phyloP scores from a whole-genome alignment of 2,329 filamentous ascomycete genomes.

The Ophiostoma ips region DNA sequence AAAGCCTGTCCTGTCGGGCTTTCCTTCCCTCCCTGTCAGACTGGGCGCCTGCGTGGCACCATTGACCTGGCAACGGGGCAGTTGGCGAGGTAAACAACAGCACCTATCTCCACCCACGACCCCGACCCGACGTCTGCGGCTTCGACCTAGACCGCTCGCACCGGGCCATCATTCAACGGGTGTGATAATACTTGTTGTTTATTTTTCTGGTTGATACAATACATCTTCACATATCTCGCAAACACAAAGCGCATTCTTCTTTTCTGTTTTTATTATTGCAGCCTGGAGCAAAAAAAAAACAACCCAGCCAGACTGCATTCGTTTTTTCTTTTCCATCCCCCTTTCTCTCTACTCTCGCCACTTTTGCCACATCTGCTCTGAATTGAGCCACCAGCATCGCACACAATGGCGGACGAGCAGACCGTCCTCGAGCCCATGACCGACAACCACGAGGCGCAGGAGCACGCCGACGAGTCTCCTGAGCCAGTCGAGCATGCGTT shows the following conservation, averaged over 20 bases:
- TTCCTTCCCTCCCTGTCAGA: background rate
- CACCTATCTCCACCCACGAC: too few relatives aligned
- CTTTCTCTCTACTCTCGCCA: background rate
- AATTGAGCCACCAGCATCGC: background rate
- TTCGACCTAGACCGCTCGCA: too few relatives aligned
- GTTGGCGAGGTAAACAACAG: slow-evolving; percentile 11
- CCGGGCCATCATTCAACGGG: too few relatives aligned
- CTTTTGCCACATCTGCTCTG: background rate
- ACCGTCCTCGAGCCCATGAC: slow-evolving; percentile 35
- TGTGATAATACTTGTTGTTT: background rate
- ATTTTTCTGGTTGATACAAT: too few relatives aligned
- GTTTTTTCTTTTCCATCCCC: background rate
- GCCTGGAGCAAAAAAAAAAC: background rate
- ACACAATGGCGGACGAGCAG: slow-evolving; percentile 17
- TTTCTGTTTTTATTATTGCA: background rate
- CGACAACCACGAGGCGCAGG: slow-evolving; percentile 18
- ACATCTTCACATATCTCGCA: too few relatives aligned
- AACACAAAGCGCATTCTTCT: background rate
- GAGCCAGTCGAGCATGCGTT: too few relatives aligned
- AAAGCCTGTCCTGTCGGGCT: background rate
- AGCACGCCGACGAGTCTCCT: background rate
- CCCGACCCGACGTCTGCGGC: background rate
- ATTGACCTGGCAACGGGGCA: slow-evolving; percentile 12
- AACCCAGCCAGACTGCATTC: background rate
- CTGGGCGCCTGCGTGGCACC: background rate